phyloP scores from a whole-genome alignment of 352 stramenopile genomes.

The Phytopythium sindhum region DNA sequence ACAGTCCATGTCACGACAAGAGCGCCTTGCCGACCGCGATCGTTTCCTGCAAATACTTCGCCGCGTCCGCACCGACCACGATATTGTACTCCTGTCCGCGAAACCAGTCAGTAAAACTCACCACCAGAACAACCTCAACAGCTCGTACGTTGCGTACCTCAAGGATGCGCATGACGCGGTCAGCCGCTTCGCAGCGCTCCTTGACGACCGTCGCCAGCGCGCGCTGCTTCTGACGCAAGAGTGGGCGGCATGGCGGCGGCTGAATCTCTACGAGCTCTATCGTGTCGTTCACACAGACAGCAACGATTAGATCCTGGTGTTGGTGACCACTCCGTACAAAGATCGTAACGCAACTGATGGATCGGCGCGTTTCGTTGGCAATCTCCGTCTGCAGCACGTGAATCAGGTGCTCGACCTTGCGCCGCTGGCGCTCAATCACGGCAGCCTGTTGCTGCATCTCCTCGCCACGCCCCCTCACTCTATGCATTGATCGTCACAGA shows the following conservation, averaged over 20 bases:
- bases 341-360: conserved; percentile 41
- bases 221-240: conserved; percentile 33
- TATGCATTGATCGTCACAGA: neutral
- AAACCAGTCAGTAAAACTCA: neutral
- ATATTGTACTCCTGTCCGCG: conserved; percentile 38
- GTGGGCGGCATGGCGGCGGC: conserved; percentile 15
- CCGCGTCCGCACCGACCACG: conserved; percentile 30
- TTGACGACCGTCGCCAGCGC: conserved; percentile 39
- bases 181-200: conserved; percentile 58
- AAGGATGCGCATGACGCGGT: conserved; percentile 77
- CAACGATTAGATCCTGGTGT: neutral
- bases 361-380: conserved; percentile 45
- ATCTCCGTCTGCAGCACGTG: conserved; percentile 60
- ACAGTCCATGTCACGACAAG: neutral
- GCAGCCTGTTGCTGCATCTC: conserved; percentile 10
- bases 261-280: conserved; percentile 19
- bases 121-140: neutral
- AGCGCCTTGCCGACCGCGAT: conserved; percentile 28
- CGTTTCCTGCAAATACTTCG: conserved; percentile 30
- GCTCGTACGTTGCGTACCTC: conserved; percentile 29
- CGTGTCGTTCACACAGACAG: neutral
- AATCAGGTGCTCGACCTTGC: conserved; percentile 57
- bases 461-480: neutral
- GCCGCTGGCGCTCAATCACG: conserved; percentile 45
- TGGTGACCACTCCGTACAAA: neutral